Evolutionary conservation across 441 rosid species (phyloP).

Genomic region (Jatropha podagrica): DNA sequence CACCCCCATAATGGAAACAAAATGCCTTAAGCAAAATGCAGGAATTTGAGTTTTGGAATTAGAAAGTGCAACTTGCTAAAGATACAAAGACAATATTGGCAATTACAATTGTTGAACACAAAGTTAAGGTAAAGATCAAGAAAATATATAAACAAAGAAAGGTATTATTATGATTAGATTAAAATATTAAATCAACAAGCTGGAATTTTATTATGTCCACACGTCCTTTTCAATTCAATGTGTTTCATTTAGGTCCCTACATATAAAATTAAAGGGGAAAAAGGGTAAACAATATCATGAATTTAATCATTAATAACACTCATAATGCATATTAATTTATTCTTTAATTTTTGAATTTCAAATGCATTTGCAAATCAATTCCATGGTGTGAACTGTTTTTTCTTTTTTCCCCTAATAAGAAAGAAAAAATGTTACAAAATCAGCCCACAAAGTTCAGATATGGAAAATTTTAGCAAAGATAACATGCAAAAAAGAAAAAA

Average conservation of each 20-base stretch:
- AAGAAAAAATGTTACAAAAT: not conserved
- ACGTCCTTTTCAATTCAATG: not conserved
- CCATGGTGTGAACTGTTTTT: not conserved
- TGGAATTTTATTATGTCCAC: not conserved
- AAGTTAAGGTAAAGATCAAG: no score
- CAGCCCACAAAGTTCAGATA: not conserved
- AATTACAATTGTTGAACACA: no score
- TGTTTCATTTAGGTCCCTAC: not conserved
- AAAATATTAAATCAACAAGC: not conserved
- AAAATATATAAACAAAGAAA: no score
- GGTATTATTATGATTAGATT: not conserved
- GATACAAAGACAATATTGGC: no score
- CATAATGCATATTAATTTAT: not conserved
- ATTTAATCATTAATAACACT: not conserved
- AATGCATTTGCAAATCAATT: not conserved
- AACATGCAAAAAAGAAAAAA: not conserved
- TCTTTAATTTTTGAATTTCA: constrained; percentile 7
- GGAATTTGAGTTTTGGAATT: no score
- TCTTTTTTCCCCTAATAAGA: not conserved
- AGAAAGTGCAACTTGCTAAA: no score
- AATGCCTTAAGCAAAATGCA: no score
- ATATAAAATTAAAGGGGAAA: constrained; percentile 8
- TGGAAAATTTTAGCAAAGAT: not conserved
- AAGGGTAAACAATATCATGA: not conserved
- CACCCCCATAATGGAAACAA: no score